Conservation (phyloP, 73 alveolate genomes). For the Stentor coeruleus region DNA sequence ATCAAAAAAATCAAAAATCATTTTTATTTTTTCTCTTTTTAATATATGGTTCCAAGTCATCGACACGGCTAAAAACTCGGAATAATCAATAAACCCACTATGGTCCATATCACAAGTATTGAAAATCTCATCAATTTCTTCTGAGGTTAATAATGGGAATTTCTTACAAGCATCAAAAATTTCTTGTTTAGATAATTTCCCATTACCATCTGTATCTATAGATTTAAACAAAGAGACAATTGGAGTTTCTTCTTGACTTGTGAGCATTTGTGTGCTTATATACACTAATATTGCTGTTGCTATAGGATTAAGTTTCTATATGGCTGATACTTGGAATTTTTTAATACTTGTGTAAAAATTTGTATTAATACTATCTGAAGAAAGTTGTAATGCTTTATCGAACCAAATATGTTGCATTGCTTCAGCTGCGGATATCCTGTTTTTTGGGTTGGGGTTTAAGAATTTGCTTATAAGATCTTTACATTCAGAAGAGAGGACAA, state of each 20-base stretch:
- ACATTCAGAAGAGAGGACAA: background rate
- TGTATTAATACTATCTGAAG: background rate
- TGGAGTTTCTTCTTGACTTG: background rate
- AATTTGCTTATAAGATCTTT: background rate
- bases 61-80: conserved; percentile 1
- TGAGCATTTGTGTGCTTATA: background rate
- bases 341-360: background rate
- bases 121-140: background rate
- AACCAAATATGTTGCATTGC: background rate
- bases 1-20: background rate
- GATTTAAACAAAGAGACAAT: background rate
- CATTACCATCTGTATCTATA: conserved; percentile 19
- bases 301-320: background rate
- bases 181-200: conserved; percentile 21
- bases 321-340: background rate
- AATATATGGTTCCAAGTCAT: background rate
- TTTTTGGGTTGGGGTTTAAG: background rate
- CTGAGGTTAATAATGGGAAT: background rate
- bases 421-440: background rate
- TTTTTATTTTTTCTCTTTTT: background rate
- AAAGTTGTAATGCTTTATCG: background rate
- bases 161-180: background rate
- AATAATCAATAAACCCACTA: conserved; percentile 10
- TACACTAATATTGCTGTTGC: background rate
- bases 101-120: conserved; percentile 2